phyloP scores from a whole-genome alignment of 345 rosid species.

The Syzygium grande region DNA sequence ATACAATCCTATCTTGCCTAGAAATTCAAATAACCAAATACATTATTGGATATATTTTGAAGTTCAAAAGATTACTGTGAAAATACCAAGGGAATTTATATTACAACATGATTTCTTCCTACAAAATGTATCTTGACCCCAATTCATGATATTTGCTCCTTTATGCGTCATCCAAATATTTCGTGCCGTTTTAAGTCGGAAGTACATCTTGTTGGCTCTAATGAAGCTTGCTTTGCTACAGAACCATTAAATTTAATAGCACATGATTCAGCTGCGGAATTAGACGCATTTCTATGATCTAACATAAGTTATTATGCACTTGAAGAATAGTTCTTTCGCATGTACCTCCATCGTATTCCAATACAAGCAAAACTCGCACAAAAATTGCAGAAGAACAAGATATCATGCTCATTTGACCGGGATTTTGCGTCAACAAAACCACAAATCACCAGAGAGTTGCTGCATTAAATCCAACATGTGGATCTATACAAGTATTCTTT shows the following conservation, averaged over 20 bases:
- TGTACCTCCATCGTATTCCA: neutral
- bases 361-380: neutral
- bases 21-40: no score
- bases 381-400: neutral
- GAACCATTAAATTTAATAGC: neutral
- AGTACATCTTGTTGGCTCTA: no score
- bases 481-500: neutral
- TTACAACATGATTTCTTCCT: no score
- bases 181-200: no score
- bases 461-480: neutral
- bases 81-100: no score
- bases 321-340: neutral
- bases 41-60: no score
- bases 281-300: neutral
- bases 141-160: no score
- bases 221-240: no score
- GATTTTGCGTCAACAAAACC: neutral
- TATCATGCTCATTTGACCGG: neutral
- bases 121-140: no score
- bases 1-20: no score
- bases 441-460: neutral
- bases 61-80: no score
- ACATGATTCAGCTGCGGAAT: neutral
- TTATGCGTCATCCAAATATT: no score
- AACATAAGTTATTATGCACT: neutral